Evolutionary conservation across 768 basidiomycete species (phyloP), one percentile per base, ranked within the genome.

Genomic region (Hygrophoropsis aurantiaca): DNA sequence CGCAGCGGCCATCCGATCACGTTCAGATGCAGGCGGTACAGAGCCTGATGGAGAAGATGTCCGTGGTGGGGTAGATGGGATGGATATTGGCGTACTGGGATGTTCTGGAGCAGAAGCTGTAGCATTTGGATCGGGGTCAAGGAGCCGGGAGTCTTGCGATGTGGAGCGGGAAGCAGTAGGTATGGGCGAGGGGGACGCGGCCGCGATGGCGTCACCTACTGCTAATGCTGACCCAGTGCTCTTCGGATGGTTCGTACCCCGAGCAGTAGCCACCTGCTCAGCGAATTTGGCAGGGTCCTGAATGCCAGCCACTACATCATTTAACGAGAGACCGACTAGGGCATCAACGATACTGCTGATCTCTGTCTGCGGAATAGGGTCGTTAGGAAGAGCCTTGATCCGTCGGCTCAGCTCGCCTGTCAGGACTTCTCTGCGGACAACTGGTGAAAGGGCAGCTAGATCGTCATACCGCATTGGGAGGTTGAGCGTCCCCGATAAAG

Each of bases 51-150:
- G 90, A 2, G 90, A 91, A 5, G 88, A 88, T 0, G 90, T 90
- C 13, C 90, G 81, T 11, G 90, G 87, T 2, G 90, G 89, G 0
- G 87, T 89, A 25, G 85, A 82, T n/a, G 81, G 81, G 48, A 89
- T 74, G 1, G 90, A 91, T 11, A 92, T 80, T 1, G 90, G 90
- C 0, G 90, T 92, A 6, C 86, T 88, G 0, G 90, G 90, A 51
- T 91, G 90, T 58, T 93, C 90, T 0, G 90, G 90, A n/a, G 90
- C 90, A 40, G 87, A 89, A 2, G 90, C 90, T 3, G 87, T 90
- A 2, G 87, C 85, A 52, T 79, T 79, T 19, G 81, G 65, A 6
- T 79, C 74, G 46, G 80, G 75, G 53, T 87, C 85, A 23, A 85
- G 69, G n/a, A 82, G 65, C 24, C 81, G 76, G 1, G 88, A 88